These are phyloP conservation scores for Calonectria crousiana DNA, from an alignment of 2,329 filamentous ascomycete genomes.

Conservation along the genomic window DNA sequence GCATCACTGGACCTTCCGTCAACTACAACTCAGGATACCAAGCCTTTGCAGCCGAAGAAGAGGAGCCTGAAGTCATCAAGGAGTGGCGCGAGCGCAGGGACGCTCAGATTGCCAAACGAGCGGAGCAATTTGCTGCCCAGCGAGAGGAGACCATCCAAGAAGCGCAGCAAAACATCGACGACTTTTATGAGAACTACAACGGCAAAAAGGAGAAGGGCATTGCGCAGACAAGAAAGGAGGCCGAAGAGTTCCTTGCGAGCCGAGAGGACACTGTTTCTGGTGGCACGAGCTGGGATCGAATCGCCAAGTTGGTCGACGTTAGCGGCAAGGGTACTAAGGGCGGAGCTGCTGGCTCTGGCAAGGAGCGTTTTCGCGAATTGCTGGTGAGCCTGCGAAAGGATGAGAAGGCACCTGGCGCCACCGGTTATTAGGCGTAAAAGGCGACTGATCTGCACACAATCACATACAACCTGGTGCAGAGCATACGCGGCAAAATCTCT, in stretches of 20 bases:
- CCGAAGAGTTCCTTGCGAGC: conserved; percentile 89
- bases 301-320: conserved; percentile 96
- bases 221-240: conserved; percentile 88
- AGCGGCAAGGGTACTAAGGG: conserved; percentile 92
- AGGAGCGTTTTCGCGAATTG: conserved; percentile 95
- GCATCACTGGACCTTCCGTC: conserved; percentile 79
- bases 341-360: conserved; percentile 89
- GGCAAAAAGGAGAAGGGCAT: conserved; percentile 96
- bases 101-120: conserved; percentile 83
- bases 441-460: conserved; percentile 14
- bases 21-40: conserved; percentile 73
- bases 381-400: conserved; percentile 91
- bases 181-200: conserved; percentile 99
- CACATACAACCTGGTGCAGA: conserved; percentile 35
- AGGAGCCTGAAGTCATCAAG: conserved; percentile 89
- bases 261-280: conserved; percentile 94
- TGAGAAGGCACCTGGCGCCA: conserved; percentile 81
- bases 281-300: conserved; percentile 98
- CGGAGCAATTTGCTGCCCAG: conserved; percentile 84
- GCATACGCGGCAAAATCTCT: conserved; percentile 32
- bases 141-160: conserved; percentile 89
- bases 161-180: conserved; percentile 94
- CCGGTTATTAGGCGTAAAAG: conserved; percentile 64
- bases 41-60: conserved; percentile 73
- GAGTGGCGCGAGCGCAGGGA: conserved; percentile 95